Evolutionary conservation across 208 protist genomes (phyloP).

Genomic region (Crithidia thermophila): DNA sequence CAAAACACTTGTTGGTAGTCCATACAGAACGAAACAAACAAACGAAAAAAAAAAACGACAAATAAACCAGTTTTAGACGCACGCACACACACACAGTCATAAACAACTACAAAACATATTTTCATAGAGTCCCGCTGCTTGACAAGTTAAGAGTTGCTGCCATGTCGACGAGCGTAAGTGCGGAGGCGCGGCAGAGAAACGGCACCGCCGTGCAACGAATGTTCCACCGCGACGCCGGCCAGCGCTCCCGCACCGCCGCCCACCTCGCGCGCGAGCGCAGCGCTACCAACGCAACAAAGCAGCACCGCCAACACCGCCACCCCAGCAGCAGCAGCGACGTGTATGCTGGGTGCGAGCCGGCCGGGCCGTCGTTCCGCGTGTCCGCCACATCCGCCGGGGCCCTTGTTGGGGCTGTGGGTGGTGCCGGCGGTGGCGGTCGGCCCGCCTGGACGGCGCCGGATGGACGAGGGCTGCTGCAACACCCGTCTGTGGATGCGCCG

Average conservation of each 20-base stretch:
- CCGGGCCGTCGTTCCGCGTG: conserved; percentile 12
- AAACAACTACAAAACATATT: background rate
- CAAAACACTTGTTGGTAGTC: no score
- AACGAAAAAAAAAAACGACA: no score
- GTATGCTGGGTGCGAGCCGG: conserved; percentile 1
- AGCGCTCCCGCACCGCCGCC: background rate
- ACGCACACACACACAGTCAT: conserved; percentile 10
- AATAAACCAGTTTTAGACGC: no score
- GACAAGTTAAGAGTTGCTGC: background rate
- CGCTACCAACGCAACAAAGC: no score
- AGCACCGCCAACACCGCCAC: no score
- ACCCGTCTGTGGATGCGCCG: conserved; percentile 26
- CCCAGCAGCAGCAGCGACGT: background rate
- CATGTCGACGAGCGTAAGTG: conserved; percentile 1
- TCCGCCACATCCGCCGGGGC: conserved; percentile 21
- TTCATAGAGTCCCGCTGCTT: no score
- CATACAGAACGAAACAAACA: no score
- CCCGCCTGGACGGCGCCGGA: conserved; percentile 28
- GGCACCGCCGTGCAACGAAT: conserved; percentile 47
- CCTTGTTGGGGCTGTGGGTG: conserved; percentile 13
- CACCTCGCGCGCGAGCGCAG: background rate
- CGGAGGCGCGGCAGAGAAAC: conserved; percentile 44
- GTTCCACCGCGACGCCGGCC: conserved; percentile 20
- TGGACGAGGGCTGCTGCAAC: conserved; percentile 27
- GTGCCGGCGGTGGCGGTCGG: background rate